phyloP scores from a whole-genome alignment of 2,329 filamentous ascomycete genomes.

The Fusarium sp. region DNA sequence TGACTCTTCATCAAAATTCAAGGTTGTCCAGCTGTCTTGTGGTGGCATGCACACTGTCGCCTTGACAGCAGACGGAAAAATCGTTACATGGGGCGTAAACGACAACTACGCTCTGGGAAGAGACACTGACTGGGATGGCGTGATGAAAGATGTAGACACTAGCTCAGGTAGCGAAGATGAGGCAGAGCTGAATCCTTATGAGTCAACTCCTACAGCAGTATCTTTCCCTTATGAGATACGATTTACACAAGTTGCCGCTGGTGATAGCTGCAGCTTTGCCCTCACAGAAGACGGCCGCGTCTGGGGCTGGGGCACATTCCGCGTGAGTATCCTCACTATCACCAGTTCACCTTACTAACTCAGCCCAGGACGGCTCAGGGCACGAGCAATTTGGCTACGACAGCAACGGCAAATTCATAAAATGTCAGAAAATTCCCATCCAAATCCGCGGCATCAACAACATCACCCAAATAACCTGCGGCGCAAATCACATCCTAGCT shows the following conservation, averaged over 20 bases:
- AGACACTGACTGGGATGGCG: conserved; percentile 72
- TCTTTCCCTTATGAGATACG: conserved; percentile 67
- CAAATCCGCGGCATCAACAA: conserved; percentile 68
- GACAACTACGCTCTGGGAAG: conserved; percentile 81
- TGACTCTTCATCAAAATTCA: conserved; percentile 6
- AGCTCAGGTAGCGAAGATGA: conserved; percentile 53
- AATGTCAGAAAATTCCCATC: conserved; percentile 58
- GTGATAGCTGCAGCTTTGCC: conserved; percentile 77
- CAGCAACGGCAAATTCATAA: conserved; percentile 51
- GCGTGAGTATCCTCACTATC: conserved; percentile 56
- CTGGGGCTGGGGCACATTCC: conserved; percentile 83
- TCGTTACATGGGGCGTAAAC: conserved; percentile 86
- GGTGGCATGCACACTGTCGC: conserved; percentile 83
- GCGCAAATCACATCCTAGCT: conserved; percentile 75
- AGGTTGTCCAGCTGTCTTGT: conserved; percentile 73
- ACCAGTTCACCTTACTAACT: background rate
- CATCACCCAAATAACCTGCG: conserved; percentile 69
- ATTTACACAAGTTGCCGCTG: conserved; percentile 69
- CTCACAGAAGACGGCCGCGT: conserved; percentile 76
- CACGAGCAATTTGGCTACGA: conserved; percentile 65
- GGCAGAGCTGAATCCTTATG: conserved; percentile 71
- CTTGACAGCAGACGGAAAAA: conserved; percentile 79
- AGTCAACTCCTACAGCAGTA: conserved; percentile 72
- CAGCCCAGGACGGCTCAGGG: conserved; percentile 43
- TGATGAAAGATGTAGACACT: conserved; percentile 62